Percentiles rank a stretch among this genome's conserved stretches.
phyloP scores from a whole-genome alignment of 2,329 filamentous ascomycete species.

The Trichoderma lentiforme region DNA sequence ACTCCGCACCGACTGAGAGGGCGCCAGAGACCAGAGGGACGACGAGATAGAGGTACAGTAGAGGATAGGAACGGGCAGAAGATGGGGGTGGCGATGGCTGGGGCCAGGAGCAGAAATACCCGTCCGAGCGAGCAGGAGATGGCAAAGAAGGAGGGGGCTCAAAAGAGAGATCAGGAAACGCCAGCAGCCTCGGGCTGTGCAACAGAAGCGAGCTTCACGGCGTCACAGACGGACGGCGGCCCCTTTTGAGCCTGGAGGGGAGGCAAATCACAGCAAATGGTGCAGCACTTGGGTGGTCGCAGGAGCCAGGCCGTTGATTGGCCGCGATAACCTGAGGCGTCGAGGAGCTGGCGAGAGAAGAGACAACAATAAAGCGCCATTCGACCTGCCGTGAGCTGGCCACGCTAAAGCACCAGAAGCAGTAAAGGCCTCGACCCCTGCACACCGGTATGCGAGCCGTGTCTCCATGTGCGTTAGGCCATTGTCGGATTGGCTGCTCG shows the following conservation, averaged over 20 bases:
- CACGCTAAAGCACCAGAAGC: background rate
- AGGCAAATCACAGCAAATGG: slow-evolving; percentile 12
- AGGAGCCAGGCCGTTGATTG: background rate
- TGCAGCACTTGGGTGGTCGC: background rate
- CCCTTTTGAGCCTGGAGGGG: slow-evolving; percentile 17
- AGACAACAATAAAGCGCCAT: slow-evolving; percentile 23
- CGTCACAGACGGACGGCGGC: slow-evolving; percentile 4
- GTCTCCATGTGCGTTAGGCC: background rate
- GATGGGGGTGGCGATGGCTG: background rate
- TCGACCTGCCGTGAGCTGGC: slow-evolving; percentile 25
- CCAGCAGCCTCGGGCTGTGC: background rate
- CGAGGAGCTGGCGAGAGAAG: slow-evolving; percentile 20
- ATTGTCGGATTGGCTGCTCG: slow-evolving; percentile 5
- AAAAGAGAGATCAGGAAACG: background rate
- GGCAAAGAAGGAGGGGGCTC: background rate
- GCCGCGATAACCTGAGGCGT: background rate
- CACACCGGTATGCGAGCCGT: slow-evolving; percentile 19
- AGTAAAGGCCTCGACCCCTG: background rate
- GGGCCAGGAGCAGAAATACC: background rate
- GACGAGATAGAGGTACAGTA: background rate
- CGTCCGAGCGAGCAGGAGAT: background rate
- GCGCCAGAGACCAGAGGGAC: background rate
- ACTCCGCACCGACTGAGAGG: background rate
- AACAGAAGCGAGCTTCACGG: slow-evolving; percentile 3
- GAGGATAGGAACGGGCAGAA: background rate